Evolutionary conservation across 257 asterid genomes (phyloP), one percentile per base, ranked within the genome.

Genomic region (Cordia subcordata): DNA sequence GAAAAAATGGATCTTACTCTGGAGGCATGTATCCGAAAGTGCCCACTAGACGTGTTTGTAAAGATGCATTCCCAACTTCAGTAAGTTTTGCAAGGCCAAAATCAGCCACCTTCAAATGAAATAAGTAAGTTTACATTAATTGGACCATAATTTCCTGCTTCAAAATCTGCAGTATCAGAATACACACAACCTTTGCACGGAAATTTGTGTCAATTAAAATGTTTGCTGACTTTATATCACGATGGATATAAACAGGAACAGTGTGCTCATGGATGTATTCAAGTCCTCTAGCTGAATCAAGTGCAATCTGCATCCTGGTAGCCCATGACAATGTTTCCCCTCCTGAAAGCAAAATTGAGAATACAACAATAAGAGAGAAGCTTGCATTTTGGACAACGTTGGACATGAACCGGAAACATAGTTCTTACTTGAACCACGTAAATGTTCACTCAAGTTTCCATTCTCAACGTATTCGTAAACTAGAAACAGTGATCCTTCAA

Each of bases 231-330:
- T 90, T 90, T 58, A 86, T 84, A 58, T 90, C 95, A 0, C 97
- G 92, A 57, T 90, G 97, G 49, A 90, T 86, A 53, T 90, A 90
- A 44, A 86, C 81, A 3, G 94, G 97, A 61, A 90, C 92, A 0
- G 97, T 86, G 72, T 89, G 97, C 67, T 86, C 97, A 23, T 89
- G 97, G 47, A 89, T 90, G 82, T 90, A 86, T 74, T 90, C 97
- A 14, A 90, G 95, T 38, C 97, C 97, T 86, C 97, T 79, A 5
- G 97, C 97, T 1, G 97, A 85, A 76, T 89, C 97, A 22, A 90
- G 92, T 53, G 95, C 95, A 17, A 90, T 82, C 77, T 84, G 89
- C 64, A 90, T 74, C 79, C 97, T 81, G 17, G 79, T 77, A 18
- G 84, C 47, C 97, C 97, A 89, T 16, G 85, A 50, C 68, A 89